Conservation (phyloP, 1,139 yeast species). For the Hansenula anomala region DNA sequence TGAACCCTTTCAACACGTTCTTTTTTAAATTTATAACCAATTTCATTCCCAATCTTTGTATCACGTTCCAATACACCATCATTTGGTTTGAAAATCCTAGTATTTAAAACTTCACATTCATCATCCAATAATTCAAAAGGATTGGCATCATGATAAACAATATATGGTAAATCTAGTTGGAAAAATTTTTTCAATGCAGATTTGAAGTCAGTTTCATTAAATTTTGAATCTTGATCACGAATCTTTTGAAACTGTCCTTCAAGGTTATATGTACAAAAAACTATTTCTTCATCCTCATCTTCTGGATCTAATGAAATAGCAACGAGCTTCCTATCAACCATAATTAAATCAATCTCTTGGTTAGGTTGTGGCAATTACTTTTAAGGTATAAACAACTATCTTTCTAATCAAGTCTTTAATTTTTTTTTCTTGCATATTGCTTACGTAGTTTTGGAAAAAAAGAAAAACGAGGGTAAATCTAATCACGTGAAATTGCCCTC, state of each 20-base stretch:
- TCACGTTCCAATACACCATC: slow-evolving; percentile 20
- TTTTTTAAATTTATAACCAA: slow-evolving; percentile 13
- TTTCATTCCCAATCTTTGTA: slow-evolving; percentile 11
- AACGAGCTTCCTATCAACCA: slow-evolving; percentile 5
- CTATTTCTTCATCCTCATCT: slow-evolving; percentile 5
- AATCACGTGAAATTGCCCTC: background rate
- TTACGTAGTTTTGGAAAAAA: background rate
- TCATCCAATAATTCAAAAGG: slow-evolving; percentile 16
- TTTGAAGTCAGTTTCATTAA: background rate
- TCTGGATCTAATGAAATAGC: slow-evolving; percentile 9
- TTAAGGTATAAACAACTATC: too few relatives aligned
- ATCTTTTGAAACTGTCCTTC: slow-evolving; percentile 4
- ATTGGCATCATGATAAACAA: slow-evolving; percentile 16
- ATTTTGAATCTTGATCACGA: background rate
- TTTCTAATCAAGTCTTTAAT: too few relatives aligned
- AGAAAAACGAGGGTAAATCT: background rate
- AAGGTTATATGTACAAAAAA: slow-evolving; percentile 6
- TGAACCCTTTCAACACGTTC: slow-evolving; percentile 8
- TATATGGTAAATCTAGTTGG: slow-evolving; percentile 17
- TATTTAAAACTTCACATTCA: slow-evolving; percentile 3
- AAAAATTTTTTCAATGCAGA: slow-evolving; percentile 8
- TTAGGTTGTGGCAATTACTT: too few relatives aligned
- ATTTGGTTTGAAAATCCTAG: slow-evolving; percentile 6
- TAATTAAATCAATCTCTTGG: too few relatives aligned
- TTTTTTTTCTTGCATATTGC: background rate